Percentiles rank a stretch among this genome's conserved stretches.
Evolutionary conservation across 2,329 filamentous ascomycete genomes (phyloP).

Genomic region (Fusarium brevicatenulatum): DNA sequence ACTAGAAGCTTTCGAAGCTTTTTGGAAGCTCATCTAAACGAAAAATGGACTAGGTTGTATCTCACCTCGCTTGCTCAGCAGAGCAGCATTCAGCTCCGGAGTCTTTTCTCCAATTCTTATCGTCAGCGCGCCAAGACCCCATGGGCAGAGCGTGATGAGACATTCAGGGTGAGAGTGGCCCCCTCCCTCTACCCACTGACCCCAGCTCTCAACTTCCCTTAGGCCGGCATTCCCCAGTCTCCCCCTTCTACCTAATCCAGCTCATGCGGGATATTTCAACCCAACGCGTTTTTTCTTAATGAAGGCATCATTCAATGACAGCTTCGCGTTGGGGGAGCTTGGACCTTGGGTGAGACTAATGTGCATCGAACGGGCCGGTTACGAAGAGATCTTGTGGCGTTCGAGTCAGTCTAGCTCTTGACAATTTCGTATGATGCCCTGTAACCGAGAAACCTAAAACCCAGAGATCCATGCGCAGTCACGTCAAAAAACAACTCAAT

Average conservation of each 20-base stretch:
- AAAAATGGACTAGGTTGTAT: background rate
- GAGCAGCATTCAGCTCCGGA: background rate
- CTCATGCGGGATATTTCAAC: conserved; percentile 2
- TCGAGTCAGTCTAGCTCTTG: conserved; percentile 10
- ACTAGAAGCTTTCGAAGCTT: conserved; percentile 15
- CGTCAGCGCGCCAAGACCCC: background rate
- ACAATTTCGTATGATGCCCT: background rate
- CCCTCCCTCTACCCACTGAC: background rate
- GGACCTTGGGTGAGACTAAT: background rate
- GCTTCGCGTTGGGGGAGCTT: background rate
- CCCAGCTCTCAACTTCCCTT: background rate
- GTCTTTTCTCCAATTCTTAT: background rate
- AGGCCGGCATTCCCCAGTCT: background rate
- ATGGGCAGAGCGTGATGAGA: background rate
- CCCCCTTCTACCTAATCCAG: background rate
- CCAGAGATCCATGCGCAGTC: background rate
- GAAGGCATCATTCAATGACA: background rate
- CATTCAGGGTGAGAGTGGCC: background rate
- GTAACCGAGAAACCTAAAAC: background rate
- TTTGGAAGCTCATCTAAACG: background rate
- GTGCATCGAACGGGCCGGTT: background rate
- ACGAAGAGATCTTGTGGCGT: background rate
- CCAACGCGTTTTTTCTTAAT: background rate
- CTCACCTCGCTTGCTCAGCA: background rate
- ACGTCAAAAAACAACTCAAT: background rate